Percentiles rank a stretch among this genome's conserved stretches.
phyloP scores from a whole-genome alignment of 176 grass and related monocot species.

The Raddia distichophylla region DNA sequence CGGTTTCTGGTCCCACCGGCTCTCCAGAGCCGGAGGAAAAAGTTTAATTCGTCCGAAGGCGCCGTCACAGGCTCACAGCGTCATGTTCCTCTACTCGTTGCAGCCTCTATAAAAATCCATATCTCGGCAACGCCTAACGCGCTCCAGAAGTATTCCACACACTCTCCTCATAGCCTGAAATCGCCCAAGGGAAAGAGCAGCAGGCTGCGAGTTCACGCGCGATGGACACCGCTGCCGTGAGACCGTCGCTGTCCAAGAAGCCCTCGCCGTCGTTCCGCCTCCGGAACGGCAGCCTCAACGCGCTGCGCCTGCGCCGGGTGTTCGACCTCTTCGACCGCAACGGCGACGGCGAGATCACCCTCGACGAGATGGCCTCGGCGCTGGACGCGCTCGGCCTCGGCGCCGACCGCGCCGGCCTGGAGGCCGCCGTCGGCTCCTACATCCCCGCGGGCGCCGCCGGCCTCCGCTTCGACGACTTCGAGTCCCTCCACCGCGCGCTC shows the following conservation, averaged over 20 bases:
- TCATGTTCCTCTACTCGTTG: neutral
- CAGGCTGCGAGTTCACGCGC: neutral
- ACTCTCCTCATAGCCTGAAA: neutral
- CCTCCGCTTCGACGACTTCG: constrained; percentile 78
- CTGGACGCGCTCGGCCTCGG: constrained; percentile 88
- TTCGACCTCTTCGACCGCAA: constrained; percentile 97
- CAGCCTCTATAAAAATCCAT: constrained; percentile 31
- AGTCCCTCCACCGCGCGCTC: constrained; percentile 78
- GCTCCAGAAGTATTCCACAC: neutral
- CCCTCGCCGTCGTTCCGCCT: constrained; percentile 91
- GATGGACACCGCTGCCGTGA: constrained; percentile 30
- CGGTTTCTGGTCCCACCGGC: too few relatives aligned
- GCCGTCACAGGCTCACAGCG: too few relatives aligned
- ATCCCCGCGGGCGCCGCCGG: constrained; percentile 66
- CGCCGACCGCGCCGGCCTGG: constrained; percentile 56
- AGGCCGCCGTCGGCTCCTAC: constrained; percentile 61
- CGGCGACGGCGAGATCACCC: constrained; percentile 92
- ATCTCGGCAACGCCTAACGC: neutral
- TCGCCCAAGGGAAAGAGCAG: neutral
- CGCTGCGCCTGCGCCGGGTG: constrained; percentile 79
- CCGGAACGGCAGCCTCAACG: constrained; percentile 88
- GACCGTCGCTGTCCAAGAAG: constrained; percentile 53
- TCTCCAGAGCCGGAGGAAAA: too few relatives aligned
- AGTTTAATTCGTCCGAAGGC: too few relatives aligned
- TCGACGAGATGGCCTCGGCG: constrained; percentile 76